Evolutionary conservation across 352 stramenopile species (phyloP), one percentile per base, ranked within the genome.

Genomic region (Phytophthora meadii): DNA sequence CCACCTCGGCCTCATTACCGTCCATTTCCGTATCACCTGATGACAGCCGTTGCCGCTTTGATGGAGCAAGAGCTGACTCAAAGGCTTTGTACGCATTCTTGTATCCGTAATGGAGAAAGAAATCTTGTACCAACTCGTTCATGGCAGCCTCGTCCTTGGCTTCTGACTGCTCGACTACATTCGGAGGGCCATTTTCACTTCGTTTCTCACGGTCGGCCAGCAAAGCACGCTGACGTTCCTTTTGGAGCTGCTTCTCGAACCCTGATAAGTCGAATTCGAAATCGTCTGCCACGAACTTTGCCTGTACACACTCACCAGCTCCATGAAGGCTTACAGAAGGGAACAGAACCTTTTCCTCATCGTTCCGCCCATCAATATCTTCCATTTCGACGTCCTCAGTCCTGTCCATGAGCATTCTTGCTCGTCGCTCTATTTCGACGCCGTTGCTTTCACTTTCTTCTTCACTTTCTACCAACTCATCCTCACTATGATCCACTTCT

Each of bases 261-360:
- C 39, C 65, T 7, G 40, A 3, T 15, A 90, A 28, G 59, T 89
- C 74, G 32, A 90, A 90, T 34, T 68, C 60, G 44, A 87, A 88
- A 24, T 63, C 63, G 1, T 67, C 47, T 8, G 48, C 4, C 5
- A 63, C 52, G 57, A 63, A 69, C 10, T 63, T 40, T 17, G 36
- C 61, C 7, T 54, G 77, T 3, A 81, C 76, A 32, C 52, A 49
- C 53, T 69, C 61, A 1, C 79, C 82, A 34, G 55, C 24, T 0
- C 71, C 66, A 37, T 89, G 80, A 5, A 90, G 59, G 59, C 77
- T 84, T 14, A 90, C 59, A 1, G 77, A 61, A 10, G 78, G 70
- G 34, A 74, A 84, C 41, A 90, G 25, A 0, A 53, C 65, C 41
- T 73, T 75, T 7, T 70, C 45, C 27, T 69, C 60, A n/a, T 62